A percentile compares a stretch with the other conserved stretches of the same genome.
These are phyloP conservation scores for Metschnikowia henanensis DNA, from an alignment of 805 yeast species.

Conservation along the genomic window DNA sequence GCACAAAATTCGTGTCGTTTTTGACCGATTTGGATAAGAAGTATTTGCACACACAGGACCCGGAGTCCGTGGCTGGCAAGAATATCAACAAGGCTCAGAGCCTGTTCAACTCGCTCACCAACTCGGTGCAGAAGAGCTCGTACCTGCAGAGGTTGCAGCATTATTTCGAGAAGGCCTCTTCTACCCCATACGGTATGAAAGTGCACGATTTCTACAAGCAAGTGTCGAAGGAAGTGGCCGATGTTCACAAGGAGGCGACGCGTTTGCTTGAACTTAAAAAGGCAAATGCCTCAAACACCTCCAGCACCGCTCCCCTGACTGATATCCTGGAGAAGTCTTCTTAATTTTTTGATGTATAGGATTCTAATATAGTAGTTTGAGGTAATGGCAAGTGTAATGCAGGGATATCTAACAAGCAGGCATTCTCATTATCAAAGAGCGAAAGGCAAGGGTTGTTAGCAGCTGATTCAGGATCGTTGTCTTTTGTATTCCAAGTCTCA, in stretches of 20 bases:
- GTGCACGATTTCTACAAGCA: slow-evolving; percentile 60
- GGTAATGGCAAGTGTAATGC: too few species aligned
- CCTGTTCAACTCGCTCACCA: slow-evolving; percentile 37
- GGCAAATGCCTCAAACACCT: slow-evolving; percentile 17
- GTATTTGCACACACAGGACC: slow-evolving; percentile 57
- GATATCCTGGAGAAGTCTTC: neutral
- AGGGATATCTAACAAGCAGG: too few species aligned
- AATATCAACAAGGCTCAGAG: slow-evolving; percentile 30
- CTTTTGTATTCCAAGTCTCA: too few species aligned
- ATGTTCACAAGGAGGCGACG: slow-evolving; percentile 73
- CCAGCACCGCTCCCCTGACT: neutral
- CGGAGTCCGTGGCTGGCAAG: slow-evolving; percentile 41
- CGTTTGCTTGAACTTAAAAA: slow-evolving; percentile 64
- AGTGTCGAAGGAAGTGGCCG: slow-evolving; percentile 54
- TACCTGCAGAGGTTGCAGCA: slow-evolving; percentile 37
- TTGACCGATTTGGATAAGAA: slow-evolving; percentile 55
- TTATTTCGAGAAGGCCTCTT: slow-evolving; percentile 48
- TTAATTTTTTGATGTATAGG: too few species aligned
- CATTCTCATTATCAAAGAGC: too few species aligned
- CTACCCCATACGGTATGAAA: slow-evolving; percentile 53
- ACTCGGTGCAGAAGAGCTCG: slow-evolving; percentile 31
- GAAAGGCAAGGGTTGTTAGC: too few species aligned
- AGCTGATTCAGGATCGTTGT: too few species aligned
- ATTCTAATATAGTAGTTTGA: too few species aligned
- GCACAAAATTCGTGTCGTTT: slow-evolving; percentile 56